Base-by-base conservation (phyloP, 768 basidiomycete genomes). In the Xerocomellus chrysenteron region DNA sequence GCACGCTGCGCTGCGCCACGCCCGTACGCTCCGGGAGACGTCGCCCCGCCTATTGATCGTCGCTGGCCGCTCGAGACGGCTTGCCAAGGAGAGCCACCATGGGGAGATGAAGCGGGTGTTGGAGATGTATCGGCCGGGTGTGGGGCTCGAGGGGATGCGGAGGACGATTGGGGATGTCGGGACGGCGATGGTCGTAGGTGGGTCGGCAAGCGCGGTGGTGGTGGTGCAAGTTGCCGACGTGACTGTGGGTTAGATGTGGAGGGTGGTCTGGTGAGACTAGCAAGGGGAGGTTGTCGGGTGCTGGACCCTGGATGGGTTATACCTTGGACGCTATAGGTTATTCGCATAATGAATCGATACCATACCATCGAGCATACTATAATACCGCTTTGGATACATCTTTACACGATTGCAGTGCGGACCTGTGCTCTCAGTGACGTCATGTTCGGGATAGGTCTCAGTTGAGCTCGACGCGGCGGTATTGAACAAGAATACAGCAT, bases 91-190 rank as follows among this genome's bases (percentile, higher is more conserved):
- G 73, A 80, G 85, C 54, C 92, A 93, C 66, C 70, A 76, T 6
- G 72, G 65, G n/a, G 94, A 97, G 74, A 70, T 94, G 54, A 83
- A 83, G 59, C 74, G 77, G 42, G 60, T 94, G 21, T 75, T 86
- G 68, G 78, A 81, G 17, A 80, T 83, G 59, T 56, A 47, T 42
- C 56, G 52, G 52, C 55, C 58, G 13, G 46, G 33, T 0, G 45
- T 39, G 0, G 57, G 56, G 0, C 6, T 49, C 5, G 70, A 70
- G 32, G 58, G 56, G 16, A 82, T 94, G 61, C 79, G 81, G 65
- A 86, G 87, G 79, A 92, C 93, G 16, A 79, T 96, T 39, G 95
- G 95, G 8, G 92, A 95, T 69, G 87, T 92, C 13, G 91, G 86
- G 3, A 82, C 87, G n/a, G 86, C 87, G 33, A 82, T 95, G 71